Percentiles rank a stretch among this genome's conserved stretches.
Evolutionary conservation across 1,284 basidiomycete genomes (phyloP).

Genomic region (Cutaneotrichosporon sp.): DNA sequence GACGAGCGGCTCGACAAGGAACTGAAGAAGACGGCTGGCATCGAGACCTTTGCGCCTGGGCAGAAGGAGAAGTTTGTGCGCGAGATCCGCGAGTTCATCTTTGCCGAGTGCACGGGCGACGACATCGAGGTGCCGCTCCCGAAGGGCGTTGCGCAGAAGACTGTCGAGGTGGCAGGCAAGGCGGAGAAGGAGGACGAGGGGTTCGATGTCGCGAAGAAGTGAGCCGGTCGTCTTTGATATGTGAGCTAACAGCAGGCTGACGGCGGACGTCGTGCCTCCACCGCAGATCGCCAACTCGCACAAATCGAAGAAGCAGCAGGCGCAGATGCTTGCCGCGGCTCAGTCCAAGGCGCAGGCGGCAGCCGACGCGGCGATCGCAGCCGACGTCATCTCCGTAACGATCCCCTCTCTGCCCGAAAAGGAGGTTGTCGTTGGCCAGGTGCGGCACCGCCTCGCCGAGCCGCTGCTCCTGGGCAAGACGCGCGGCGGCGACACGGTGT

Average conservation of each 20-base stretch:
- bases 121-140: slow-evolving; percentile 46
- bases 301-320: slow-evolving; percentile 56
- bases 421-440: slow-evolving; percentile 76
- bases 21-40: slow-evolving; percentile 59
- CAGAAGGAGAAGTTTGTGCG: slow-evolving; percentile 38
- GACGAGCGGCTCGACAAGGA: slow-evolving; percentile 63
- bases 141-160: slow-evolving; percentile 20
- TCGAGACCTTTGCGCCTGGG: slow-evolving; percentile 39
- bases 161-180: slow-evolving; percentile 22
- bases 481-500: slow-evolving; percentile 59
- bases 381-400: slow-evolving; percentile 33
- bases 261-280: slow-evolving; percentile 37
- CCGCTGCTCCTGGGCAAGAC: slow-evolving; percentile 64
- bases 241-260: slow-evolving; percentile 36
- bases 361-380: slow-evolving; percentile 36
- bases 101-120: slow-evolving; percentile 44
- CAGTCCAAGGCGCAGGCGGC: slow-evolving; percentile 62
- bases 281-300: slow-evolving; percentile 47
- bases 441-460: slow-evolving; percentile 86
- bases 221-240: slow-evolving; percentile 36
- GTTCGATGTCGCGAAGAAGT: slow-evolving; percentile 59
- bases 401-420: slow-evolving; percentile 72
- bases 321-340: slow-evolving; percentile 63
- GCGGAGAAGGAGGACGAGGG: slow-evolving; percentile 72
- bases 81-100: slow-evolving; percentile 43